Percentiles rank a stretch among this genome's conserved stretches.
phyloP scores from a whole-genome alignment of 768 basidiomycete species.

The Kwoniella shandongensis region DNA sequence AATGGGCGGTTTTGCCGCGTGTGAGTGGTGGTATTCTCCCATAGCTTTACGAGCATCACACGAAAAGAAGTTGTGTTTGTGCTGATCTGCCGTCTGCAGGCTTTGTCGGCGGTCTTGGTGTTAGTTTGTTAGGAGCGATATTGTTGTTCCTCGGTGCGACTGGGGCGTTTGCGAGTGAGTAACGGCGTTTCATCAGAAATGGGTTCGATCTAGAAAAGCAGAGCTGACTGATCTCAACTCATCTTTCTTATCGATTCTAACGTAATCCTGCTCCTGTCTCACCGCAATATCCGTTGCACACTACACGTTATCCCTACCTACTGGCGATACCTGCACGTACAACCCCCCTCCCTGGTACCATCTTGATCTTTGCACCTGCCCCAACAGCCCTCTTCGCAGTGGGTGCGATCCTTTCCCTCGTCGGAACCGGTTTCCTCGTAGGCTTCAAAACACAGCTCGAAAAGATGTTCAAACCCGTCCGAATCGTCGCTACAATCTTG shows the following conservation, averaged over 20 bases:
- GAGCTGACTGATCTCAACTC: background rate
- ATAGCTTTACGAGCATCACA: background rate
- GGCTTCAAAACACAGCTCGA: constrained; percentile 67
- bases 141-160: constrained; percentile 72
- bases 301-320: no score
- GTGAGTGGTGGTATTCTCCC: constrained; percentile 59
- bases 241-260: no score
- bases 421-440: constrained; percentile 61
- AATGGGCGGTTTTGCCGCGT: constrained; percentile 80
- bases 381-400: constrained; percentile 72
- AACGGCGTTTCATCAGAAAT: background rate
- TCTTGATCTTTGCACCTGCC: no score
- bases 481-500: constrained; percentile 74
- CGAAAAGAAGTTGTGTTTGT: background rate
- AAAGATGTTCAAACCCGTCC: constrained; percentile 93
- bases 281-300: background rate
- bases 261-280: background rate
- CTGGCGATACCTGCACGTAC: no score
- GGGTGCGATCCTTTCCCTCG: constrained; percentile 76
- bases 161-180: constrained; percentile 72
- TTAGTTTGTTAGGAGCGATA: constrained; percentile 76
- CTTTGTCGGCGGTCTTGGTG: constrained; percentile 69
- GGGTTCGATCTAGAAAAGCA: background rate
- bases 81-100: constrained; percentile 55
- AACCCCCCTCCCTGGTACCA: no score